Base-by-base conservation (phyloP, 2,329 filamentous ascomycete species). In the Metarhizium guizhouense region DNA sequence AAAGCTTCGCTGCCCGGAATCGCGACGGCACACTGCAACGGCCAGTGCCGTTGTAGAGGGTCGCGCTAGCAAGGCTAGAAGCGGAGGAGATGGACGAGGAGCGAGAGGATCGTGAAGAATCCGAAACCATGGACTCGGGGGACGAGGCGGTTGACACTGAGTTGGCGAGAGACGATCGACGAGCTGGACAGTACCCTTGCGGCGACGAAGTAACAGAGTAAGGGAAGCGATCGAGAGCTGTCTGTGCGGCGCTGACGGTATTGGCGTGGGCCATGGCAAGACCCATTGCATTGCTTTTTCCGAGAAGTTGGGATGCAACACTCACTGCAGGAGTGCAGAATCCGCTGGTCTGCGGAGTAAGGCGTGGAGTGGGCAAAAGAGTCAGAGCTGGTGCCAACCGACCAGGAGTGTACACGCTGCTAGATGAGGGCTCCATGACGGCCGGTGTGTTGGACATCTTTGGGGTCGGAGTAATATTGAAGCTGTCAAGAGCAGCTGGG, bases 71-170 rank as follows among this genome's bases (percentile, higher is more conserved):
- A 72, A 81, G 71, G 57, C 80, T 83, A 61, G 81, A 84, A 63
- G 80, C 76, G 65, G 82, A 84, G 56, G 82, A 85, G 70, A 84
- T 81, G 18, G 82, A 85, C 66, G 83, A 85, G 53, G 81, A 84
- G 67, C 82, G 81, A 60, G 83, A 85, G 59, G 81, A 76, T 58
- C 77, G 77, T 57, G 79, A 85, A 56, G 75, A 74, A 65, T 86
- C 83, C 57, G 83, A 85, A 49, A 86, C 71, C 82, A 86, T 85
- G 55, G 83, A 86, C 65, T 86, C 83, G 59, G 83, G 83, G 32
- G 83, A 86, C 57, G 83, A 86, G 38, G 79, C 78, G 34, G 80
- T 81, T 30, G 83, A 86, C 62, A 83, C 73, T 18, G 83, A 83
- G 64, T 78, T 83, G 66, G 82, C 82, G 58, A 85, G 77, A 16